Evolutionary conservation across 2,329 filamentous ascomycete species (phyloP), one percentile per base, ranked within the genome.

Genomic region (Trichothecium roseum): DNA sequence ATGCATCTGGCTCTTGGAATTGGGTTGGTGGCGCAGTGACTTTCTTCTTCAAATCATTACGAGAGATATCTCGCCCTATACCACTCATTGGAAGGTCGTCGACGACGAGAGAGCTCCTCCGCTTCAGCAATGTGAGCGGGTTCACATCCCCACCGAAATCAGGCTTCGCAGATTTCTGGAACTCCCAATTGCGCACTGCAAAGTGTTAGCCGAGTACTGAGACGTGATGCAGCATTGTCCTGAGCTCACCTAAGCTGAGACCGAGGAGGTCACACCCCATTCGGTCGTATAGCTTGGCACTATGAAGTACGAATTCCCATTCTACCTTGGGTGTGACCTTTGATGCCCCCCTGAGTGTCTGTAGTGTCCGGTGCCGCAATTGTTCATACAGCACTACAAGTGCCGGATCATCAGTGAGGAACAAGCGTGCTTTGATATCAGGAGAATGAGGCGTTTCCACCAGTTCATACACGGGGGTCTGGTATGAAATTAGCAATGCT

Each of bases 181-280:
- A 91, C 49, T 86, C 78, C 85, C 86, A 93, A 44, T 81, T 84
- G 20, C 78, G 74, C 12, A 91, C 83, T 75, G n/a, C 37, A 13
- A 27, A 31, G 5, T n/a, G 37, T 53, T 36, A 55, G 43, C 20
- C 33, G 31, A 18, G 15, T 17, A 10, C 18, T 7, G 13, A 24
- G 26, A 27, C 12, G 10, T 28, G 8, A 14, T 17, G 13, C 3
- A 14, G n/a, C 14, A n/a, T 9, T 31, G 30, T 17, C 30, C 16
- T 36, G 30, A 18, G 63, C 63, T 56, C 68, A 83, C 80, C 81
- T 5, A 96, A 64, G 48, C 93, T 85, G 4, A 96, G 64, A 1
- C 88, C 91, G 0, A 96, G 71, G 8, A 94, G 59, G 56, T 95
- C 89, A 51, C 91, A 94, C 3, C 91, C 89, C 88, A 91, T 95